Evolutionary conservation across 2,329 filamentous ascomycete genomes (phyloP), one percentile per base, ranked within the genome.

Genomic region (Trichoderma guizhouense): DNA sequence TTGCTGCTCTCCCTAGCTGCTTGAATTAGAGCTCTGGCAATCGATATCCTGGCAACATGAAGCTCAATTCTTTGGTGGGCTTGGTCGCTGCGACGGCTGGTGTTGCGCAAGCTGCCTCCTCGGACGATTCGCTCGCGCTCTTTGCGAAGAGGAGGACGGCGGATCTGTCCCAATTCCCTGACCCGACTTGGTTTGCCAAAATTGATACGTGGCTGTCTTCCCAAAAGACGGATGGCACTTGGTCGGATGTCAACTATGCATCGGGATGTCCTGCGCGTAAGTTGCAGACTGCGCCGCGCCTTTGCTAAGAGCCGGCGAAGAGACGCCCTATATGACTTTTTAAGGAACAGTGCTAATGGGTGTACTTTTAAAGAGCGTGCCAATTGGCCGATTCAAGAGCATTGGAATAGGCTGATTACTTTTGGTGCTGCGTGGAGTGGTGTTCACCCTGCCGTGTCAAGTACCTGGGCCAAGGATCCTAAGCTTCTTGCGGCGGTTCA

Each of bases 341-440:
- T 12, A 3, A 6, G 24, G n/a, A 28, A 5, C 3, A 14, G 18
- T 71, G 11, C 53, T 72, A 26, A 60, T 26, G 8, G 12, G 5
- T 24, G 15, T 60, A 7, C 18, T 28, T 24, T 69, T 28, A 5
- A 18, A 76, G 76, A 72, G 63, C 74, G 75, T 30, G 76, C 76
- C 63, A 76, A 77, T 47, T 77, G 76, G 76, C 75, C 75, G 2
- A 74, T 75, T 11, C 76, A 76, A 66, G 71, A 74, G 47, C 76
- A 77, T 61, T 76, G 75, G 75, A 76, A 77, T 62, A 71, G 76
- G 24, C 12, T 75, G 5, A 73, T 75, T 34, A 75, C 73, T 55
- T 74, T 75, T n/a, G 74, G 71, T 21, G 76, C 74, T 47, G 77
- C 74, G 15, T 79, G 73, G 76, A 75, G 68, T 24, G 77, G 75